Evolutionary conservation across 495 filamentous ascomycete genomes (phyloP).

Genomic region (Aspergillus hancockii): DNA sequence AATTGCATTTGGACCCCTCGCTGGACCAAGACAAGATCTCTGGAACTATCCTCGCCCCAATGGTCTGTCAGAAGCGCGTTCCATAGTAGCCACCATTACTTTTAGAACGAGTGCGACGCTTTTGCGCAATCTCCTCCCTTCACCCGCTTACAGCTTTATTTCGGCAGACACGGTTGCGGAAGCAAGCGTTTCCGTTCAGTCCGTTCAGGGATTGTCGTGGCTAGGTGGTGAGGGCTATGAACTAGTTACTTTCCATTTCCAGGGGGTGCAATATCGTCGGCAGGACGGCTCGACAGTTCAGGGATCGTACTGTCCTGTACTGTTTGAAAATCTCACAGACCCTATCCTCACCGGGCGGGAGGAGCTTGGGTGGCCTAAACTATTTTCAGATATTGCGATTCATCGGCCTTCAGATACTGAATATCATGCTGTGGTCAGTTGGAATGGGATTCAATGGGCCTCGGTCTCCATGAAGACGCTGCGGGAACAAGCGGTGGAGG

Average conservation of each 20-base stretch:
- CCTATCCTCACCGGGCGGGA: slow-evolving; percentile 47
- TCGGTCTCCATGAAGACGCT: background rate
- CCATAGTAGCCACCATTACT: slow-evolving; percentile 41
- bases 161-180: slow-evolving; percentile 42
- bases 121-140: slow-evolving; percentile 51
- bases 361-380: slow-evolving; percentile 51
- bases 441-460: slow-evolving; percentile 37
- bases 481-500: slow-evolving; percentile 19
- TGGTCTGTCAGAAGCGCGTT: slow-evolving; percentile 30
- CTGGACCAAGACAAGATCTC: slow-evolving; percentile 40
- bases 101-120: slow-evolving; percentile 52
- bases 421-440: slow-evolving; percentile 34
- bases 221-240: slow-evolving; percentile 48
- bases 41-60: slow-evolving; percentile 21
- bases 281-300: slow-evolving; percentile 36
- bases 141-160: slow-evolving; percentile 31
- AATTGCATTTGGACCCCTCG: slow-evolving; percentile 49
- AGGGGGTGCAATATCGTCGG: slow-evolving; percentile 49
- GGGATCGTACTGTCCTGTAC: slow-evolving; percentile 47
- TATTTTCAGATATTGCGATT: slow-evolving; percentile 44
- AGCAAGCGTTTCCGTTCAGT: slow-evolving; percentile 42
- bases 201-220: slow-evolving; percentile 46
- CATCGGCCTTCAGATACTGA: slow-evolving; percentile 17
- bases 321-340: slow-evolving; percentile 49
- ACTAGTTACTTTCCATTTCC: slow-evolving; percentile 50